These are phyloP conservation scores for Pseudogymnoascus sp. DNA, from an alignment of 2,329 filamentous ascomycete genomes.

Conservation along the genomic window DNA sequence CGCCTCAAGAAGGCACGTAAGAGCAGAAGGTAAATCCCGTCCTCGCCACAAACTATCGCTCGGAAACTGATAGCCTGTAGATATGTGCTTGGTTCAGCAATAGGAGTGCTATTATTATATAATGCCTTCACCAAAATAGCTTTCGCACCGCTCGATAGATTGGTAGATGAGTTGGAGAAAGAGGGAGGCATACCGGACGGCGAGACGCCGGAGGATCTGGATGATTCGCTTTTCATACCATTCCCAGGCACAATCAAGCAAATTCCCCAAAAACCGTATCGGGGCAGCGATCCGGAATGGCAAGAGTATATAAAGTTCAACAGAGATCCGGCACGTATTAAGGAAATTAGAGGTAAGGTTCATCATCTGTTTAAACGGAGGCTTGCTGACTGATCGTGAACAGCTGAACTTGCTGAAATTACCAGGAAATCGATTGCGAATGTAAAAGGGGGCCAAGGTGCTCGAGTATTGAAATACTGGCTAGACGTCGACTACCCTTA, in stretches of 20 bases:
- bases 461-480: constrained; percentile 34
- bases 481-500: constrained; percentile 54
- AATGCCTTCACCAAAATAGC: constrained; percentile 39
- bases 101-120: constrained; percentile 32
- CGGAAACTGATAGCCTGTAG: constrained; percentile 11
- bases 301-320: constrained; percentile 50
- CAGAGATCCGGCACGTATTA: constrained; percentile 40
- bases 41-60: background rate
- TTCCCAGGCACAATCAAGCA: constrained; percentile 50
- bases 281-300: constrained; percentile 55
- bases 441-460: constrained; percentile 2
- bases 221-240: constrained; percentile 49
- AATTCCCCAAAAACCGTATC: constrained; percentile 43
- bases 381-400: constrained; percentile 16
- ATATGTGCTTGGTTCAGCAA: constrained; percentile 24
- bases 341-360: constrained; percentile 20
- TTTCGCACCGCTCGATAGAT: constrained; percentile 36
- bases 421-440: constrained; percentile 35
- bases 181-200: constrained; percentile 31
- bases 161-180: constrained; percentile 32
- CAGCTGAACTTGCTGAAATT: constrained; percentile 39
- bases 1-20: background rate
- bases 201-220: constrained; percentile 34
- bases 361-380: background rate
- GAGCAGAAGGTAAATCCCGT: background rate